These are phyloP conservation scores for Solanum infundibuliforme DNA, from an alignment of 257 asterid genomes.

Conservation along the genomic window DNA sequence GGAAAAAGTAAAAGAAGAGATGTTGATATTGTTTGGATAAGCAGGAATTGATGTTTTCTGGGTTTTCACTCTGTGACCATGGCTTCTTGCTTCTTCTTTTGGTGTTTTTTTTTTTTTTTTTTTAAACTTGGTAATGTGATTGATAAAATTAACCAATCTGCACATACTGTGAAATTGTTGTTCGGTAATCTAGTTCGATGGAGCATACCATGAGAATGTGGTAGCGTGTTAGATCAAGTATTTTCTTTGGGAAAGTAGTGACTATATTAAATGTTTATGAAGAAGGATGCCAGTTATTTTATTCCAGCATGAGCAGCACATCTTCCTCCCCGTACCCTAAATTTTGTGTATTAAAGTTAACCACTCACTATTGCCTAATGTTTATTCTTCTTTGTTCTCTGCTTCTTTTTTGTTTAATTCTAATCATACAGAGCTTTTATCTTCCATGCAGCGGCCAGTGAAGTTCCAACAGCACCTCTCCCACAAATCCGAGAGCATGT, in stretches of 20 bases:
- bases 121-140: background rate
- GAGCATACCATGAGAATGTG: background rate
- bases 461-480: constrained; percentile 66
- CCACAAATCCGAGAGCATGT: constrained; percentile 81
- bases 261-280: background rate
- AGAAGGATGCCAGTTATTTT: background rate
- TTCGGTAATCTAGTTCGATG: background rate
- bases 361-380: background rate
- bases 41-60: background rate
- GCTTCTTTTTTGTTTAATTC: background rate
- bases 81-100: background rate
- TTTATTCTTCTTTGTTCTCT: background rate
- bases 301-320: background rate
- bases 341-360: background rate
- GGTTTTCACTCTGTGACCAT: background rate
- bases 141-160: background rate
- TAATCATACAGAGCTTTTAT: background rate
- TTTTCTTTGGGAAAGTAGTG: background rate
- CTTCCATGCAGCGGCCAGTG: constrained; percentile 60
- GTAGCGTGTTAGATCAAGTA: background rate
- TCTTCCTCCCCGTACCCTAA: background rate
- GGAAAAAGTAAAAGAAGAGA: background rate
- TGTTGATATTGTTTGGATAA: background rate
- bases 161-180: background rate
- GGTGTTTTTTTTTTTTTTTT: background rate